Conservation (phyloP, 345 rosid species). For the Arabis hirsuta region DNA sequence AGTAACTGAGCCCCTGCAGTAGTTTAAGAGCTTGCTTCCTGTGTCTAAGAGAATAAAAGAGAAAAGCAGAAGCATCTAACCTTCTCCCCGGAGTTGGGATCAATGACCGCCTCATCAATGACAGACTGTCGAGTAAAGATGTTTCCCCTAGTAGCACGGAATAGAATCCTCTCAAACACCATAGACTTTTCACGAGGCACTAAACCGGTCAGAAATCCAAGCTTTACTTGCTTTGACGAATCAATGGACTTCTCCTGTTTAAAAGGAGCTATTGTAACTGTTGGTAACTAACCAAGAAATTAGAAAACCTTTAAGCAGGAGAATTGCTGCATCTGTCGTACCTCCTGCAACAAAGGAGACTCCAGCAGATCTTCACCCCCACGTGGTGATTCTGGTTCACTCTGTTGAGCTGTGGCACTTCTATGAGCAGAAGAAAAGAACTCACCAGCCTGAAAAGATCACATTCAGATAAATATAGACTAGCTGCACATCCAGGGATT, state of each 20-base stretch:
- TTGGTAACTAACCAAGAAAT: slow-evolving; percentile 10
- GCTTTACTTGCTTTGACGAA: slow-evolving; percentile 81
- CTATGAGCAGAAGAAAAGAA: slow-evolving; percentile 76
- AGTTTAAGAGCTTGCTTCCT: neutral
- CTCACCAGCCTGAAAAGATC: slow-evolving; percentile 67
- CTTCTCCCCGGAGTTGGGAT: slow-evolving; percentile 92
- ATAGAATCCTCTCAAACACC: slow-evolving; percentile 94
- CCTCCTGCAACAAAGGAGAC: slow-evolving; percentile 73
- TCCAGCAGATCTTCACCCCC: slow-evolving; percentile 66
- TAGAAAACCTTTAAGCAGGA: neutral
- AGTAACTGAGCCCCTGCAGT: neutral
- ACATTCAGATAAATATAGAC: slow-evolving; percentile 12
- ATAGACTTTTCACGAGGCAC: slow-evolving; percentile 89
- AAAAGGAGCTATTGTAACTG: slow-evolving; percentile 30
- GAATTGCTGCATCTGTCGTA: slow-evolving; percentile 20
- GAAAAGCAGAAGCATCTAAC: slow-evolving; percentile 45
- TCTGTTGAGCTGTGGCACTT: slow-evolving; percentile 74
- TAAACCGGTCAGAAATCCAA: slow-evolving; percentile 86
- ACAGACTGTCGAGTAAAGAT: slow-evolving; percentile 67
- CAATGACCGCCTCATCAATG: slow-evolving; percentile 70
- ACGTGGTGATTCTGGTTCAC: slow-evolving; percentile 63
- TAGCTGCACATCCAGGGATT: neutral
- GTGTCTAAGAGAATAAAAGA: slow-evolving; percentile 21
- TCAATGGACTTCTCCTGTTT: slow-evolving; percentile 67
- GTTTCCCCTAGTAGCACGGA: slow-evolving; percentile 98